These are phyloP conservation scores for Medicago ruthenica DNA, from an alignment of 306 rosid species.

Conservation along the genomic window DNA sequence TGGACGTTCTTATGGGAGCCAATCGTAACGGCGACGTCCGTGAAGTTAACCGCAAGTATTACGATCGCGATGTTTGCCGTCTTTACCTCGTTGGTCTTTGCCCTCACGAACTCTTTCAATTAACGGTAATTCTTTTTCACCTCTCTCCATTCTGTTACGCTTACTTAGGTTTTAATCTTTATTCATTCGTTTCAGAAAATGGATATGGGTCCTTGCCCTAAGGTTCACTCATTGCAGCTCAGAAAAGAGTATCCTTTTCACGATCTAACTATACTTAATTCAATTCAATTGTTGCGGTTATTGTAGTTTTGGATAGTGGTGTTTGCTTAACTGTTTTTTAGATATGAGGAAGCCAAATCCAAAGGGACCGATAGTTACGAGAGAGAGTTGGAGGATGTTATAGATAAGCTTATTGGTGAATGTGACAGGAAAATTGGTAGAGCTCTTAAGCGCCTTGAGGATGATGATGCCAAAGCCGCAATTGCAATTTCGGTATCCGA, in stretches of 20 bases:
- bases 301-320: background rate
- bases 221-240: slow-evolving; percentile 97
- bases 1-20: slow-evolving; percentile 97
- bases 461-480: slow-evolving; percentile 98
- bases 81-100: slow-evolving; percentile 96
- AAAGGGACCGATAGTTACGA: slow-evolving; percentile 83
- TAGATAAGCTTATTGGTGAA: slow-evolving; percentile 93
- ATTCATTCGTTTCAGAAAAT: slow-evolving; percentile 75
- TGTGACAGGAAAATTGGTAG: slow-evolving; percentile 93
- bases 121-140: slow-evolving; percentile 61
- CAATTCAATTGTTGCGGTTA: background rate
- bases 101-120: slow-evolving; percentile 96
- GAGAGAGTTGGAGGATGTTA: slow-evolving; percentile 92
- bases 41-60: slow-evolving; percentile 95
- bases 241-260: slow-evolving; percentile 94
- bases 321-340: slow-evolving; percentile 60
- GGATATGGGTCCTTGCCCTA: slow-evolving; percentile 99
- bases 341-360: slow-evolving; percentile 86
- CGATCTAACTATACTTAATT: slow-evolving; percentile 12
- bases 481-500: slow-evolving; percentile 96
- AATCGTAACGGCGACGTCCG: slow-evolving; percentile 98
- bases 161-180: background rate
- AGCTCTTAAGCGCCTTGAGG: slow-evolving; percentile 96
- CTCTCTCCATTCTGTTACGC: background rate
- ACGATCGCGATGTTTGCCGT: slow-evolving; percentile 96